These are phyloP conservation scores for Luzula sylvatica DNA, from an alignment of 176 grass and related monocot species.

Conservation along the genomic window DNA sequence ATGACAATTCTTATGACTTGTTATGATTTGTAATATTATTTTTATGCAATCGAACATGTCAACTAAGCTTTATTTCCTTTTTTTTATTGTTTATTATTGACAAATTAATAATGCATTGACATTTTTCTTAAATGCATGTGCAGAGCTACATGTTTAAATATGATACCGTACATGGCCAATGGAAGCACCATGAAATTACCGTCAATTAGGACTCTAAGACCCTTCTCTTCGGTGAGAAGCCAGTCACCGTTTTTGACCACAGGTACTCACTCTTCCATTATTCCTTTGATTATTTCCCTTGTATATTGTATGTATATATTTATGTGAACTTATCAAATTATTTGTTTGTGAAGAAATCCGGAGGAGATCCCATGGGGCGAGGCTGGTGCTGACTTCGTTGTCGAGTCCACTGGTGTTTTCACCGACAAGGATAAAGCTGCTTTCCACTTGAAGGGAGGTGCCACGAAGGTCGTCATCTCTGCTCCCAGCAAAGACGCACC, in stretches of 20 bases:
- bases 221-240: constrained; percentile 53
- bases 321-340: neutral
- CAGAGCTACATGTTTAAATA: constrained; percentile 94
- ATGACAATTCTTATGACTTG: too few relatives aligned
- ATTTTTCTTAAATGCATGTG: too few relatives aligned
- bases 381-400: constrained; percentile 51
- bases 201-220: constrained; percentile 77
- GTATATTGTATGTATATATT: too few relatives aligned
- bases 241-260: constrained; percentile 40
- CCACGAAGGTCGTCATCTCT: constrained; percentile 83
- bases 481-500: constrained; percentile 62
- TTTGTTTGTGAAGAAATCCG: constrained; percentile 39
- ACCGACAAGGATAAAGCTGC: constrained; percentile 71
- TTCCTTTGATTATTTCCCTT: too few relatives aligned
- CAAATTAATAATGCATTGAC: too few relatives aligned
- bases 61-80: too few relatives aligned
- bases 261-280: constrained; percentile 27
- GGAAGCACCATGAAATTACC: constrained; percentile 61
- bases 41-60: too few relatives aligned
- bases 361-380: constrained; percentile 73
- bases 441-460: constrained; percentile 69
- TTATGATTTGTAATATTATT: too few relatives aligned
- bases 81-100: too few relatives aligned
- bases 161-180: constrained; percentile 64
- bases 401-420: constrained; percentile 75